A percentile compares a stretch with the other conserved stretches of the same genome.
These are phyloP conservation scores for Pleurotus tuoliensis DNA, from an alignment of 768 basidiomycete species.

Conservation along the genomic window DNA sequence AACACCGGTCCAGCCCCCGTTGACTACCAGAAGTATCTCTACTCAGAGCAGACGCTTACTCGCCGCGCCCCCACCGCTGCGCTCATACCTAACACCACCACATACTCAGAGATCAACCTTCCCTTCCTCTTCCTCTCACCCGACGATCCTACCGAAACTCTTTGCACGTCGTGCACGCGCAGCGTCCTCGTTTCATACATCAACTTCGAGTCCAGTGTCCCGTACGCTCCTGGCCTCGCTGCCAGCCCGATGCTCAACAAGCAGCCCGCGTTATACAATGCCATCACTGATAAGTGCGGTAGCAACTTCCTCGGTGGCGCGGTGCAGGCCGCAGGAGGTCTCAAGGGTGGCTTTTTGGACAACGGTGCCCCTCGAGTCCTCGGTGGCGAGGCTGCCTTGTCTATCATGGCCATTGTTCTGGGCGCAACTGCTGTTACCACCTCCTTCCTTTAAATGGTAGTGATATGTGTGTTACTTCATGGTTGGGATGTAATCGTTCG, in stretches of 20 bases:
- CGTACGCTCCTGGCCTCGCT: constrained; percentile 73
- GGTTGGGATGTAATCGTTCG: constrained; percentile 2
- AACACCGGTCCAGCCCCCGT: neutral
- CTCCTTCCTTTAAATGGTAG: constrained; percentile 1
- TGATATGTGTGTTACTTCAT: neutral
- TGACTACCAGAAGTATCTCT: constrained; percentile 5
- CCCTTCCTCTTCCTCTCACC: constrained; percentile 78
- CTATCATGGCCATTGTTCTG: constrained; percentile 1
- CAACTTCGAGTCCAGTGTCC: constrained; percentile 61
- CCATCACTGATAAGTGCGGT: constrained; percentile 64
- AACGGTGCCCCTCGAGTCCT: constrained; percentile 17
- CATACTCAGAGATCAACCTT: constrained; percentile 58
- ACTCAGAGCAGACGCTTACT: neutral
- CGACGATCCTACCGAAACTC: constrained; percentile 36
- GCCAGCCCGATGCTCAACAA: constrained; percentile 61
- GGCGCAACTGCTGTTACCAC: constrained; percentile 4
- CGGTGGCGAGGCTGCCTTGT: constrained; percentile 9
- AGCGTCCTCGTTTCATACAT: constrained; percentile 75
- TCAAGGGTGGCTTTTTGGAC: constrained; percentile 34
- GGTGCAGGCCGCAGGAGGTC: constrained; percentile 64
- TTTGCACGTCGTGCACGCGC: constrained; percentile 85
- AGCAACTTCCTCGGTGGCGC: constrained; percentile 62
- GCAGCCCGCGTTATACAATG: constrained; percentile 64
- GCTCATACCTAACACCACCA: constrained; percentile 53
- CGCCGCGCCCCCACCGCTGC: constrained; percentile 26